Evolutionary conservation across 1,284 basidiomycete species (phyloP), one percentile per base, ranked within the genome.

Genomic region (Pseudozyma sp.): DNA sequence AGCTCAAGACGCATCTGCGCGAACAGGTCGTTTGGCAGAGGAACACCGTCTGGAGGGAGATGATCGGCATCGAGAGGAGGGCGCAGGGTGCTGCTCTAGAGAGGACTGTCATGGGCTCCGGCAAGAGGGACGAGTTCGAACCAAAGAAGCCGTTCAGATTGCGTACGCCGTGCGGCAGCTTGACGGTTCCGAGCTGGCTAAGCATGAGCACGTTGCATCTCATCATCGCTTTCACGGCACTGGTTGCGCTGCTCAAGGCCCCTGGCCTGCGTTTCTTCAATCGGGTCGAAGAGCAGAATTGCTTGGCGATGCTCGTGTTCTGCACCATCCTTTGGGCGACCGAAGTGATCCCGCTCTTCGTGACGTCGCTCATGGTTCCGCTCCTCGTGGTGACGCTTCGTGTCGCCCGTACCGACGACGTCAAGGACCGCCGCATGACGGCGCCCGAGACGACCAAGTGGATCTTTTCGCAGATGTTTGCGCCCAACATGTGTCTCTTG

Each of bases 321-420:
- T 94, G 94, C 76, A 97, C 95, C 8, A 89, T 98, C 43, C 86
- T 98, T 53, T 99, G 96, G 97, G 95, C 95, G 10, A 92, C 94
- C 9, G 96, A 99, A 89, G 94, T 94, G 19, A 94, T 99, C 54
- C 95, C 96, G 3, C 88, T 99, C 3, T 99, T 99, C 79, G 94
- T 97, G 29, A 99, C 97, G 0, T 96, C 94, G 1, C 90, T 93
- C 66, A 87, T 92, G 59, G 91, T 99, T 2, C 96, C 97, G 0
- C 87, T 97, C 46, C 87, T 97, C 4, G 89, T 97, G n/a, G 92
- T 97, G n/a, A 87, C 90, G 16, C 86, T 97, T 31, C 90, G 90
- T 30, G 92, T 97, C n/a, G 88, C 97, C 31, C 88, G 92, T 13
- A 88, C 88, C 11, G 85, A 87, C 7, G 89, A 91, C 57, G 89